Evolutionary conservation across 2,329 filamentous ascomycete species (phyloP).

Genomic region (Calonectria crousiana): DNA sequence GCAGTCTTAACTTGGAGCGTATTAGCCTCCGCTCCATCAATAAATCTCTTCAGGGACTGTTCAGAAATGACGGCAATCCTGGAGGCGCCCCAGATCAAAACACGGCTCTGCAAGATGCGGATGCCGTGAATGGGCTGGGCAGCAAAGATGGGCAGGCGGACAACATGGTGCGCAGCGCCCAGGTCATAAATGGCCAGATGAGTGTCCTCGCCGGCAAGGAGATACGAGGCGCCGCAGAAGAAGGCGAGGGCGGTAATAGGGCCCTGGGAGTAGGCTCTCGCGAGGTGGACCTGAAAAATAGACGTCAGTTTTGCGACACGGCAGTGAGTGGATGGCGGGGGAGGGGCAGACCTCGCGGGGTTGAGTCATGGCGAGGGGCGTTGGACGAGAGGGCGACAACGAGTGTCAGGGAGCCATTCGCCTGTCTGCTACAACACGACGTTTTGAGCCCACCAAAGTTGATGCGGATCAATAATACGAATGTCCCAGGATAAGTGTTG

Average conservation of each 20-base stretch:
- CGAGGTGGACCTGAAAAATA: constrained; percentile 33
- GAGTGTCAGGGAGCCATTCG: constrained; percentile 2
- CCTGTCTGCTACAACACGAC: background rate
- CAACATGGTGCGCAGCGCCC: constrained; percentile 50
- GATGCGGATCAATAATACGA: background rate
- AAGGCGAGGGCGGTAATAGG: constrained; percentile 73
- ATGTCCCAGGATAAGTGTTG: background rate
- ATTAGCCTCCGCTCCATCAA: constrained; percentile 17
- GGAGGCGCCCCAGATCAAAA: constrained; percentile 79
- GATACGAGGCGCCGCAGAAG: constrained; percentile 53
- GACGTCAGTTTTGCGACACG: constrained; percentile 14
- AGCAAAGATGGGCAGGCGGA: constrained; percentile 67
- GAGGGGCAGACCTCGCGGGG: constrained; percentile 38
- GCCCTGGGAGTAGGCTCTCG: constrained; percentile 57
- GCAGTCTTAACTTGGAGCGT: constrained; percentile 51
- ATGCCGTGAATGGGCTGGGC: constrained; percentile 83
- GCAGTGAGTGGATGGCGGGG: constrained; percentile 37
- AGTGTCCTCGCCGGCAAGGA: constrained; percentile 72
- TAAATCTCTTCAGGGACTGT: constrained; percentile 40
- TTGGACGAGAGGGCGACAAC: background rate
- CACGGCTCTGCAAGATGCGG: constrained; percentile 53
- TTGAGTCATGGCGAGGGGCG: constrained; percentile 33
- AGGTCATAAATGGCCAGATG: constrained; percentile 67
- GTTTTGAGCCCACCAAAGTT: background rate
- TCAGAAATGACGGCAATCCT: constrained; percentile 60